Evolutionary conservation across 176 grass and related monocot species (phyloP).

Genomic region (Oryza rufipogon): DNA sequence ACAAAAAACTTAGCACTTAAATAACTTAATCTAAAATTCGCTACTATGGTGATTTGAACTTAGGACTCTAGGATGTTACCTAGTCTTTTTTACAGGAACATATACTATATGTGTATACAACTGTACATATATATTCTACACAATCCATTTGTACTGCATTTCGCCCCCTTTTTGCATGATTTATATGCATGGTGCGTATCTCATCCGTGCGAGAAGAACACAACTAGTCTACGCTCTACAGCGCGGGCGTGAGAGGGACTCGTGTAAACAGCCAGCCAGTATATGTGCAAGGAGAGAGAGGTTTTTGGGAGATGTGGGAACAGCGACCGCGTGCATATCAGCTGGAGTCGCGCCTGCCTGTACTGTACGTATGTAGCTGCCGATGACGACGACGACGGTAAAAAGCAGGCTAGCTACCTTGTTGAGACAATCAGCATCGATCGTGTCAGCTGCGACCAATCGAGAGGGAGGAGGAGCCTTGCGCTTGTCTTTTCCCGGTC

Average conservation of each 20-base stretch:
- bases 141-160: not conserved
- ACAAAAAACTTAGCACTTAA: no score
- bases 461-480: not conserved
- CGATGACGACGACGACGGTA: not conserved
- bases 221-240: not conserved
- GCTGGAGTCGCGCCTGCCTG: conserved; percentile 32
- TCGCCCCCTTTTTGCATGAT: not conserved
- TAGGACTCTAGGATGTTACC: no score
- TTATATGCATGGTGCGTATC: not conserved
- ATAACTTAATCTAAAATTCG: no score
- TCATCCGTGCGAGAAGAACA: not conserved
- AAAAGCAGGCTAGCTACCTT: not conserved
- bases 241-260: not conserved
- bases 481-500: conserved; percentile 7
- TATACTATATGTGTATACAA: no score
- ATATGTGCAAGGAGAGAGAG: not conserved
- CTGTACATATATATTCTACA: not conserved
- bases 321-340: conserved; percentile 61
- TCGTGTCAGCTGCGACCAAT: not conserved
- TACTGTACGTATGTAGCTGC: not conserved
- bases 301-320: conserved; percentile 15
- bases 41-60: no score
- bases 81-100: no score
- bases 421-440: not conserved
- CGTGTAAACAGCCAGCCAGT: not conserved